Conservation (phyloP, 192 early-diverging fungal genomes). For the Coemansia javaensis region DNA sequence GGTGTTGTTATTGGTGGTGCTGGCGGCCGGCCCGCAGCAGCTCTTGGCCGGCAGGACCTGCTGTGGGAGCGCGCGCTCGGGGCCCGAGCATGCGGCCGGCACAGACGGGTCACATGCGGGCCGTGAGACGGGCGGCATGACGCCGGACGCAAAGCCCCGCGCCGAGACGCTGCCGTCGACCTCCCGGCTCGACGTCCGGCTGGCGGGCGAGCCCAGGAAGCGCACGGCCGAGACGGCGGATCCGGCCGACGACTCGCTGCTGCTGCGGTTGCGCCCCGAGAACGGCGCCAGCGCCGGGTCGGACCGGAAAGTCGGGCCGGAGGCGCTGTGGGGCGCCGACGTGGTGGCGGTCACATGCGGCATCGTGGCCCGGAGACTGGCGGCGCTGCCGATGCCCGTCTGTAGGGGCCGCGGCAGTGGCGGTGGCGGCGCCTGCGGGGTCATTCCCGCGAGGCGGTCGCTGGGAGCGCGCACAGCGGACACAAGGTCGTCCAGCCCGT, state of each 20-base stretch:
- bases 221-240: neutral
- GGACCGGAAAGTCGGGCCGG: neutral
- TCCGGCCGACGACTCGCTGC: neutral
- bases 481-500: neutral
- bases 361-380: neutral
- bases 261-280: constrained; percentile 4
- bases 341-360: constrained; percentile 9
- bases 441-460: too few species aligned
- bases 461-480: constrained; percentile 1
- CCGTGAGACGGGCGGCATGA: constrained; percentile 4
- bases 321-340: neutral
- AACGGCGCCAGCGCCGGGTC: neutral
- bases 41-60: constrained; percentile 14
- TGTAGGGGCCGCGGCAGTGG: too few species aligned
- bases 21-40: constrained; percentile 16
- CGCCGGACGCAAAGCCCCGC: constrained; percentile 5
- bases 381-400: too few species aligned
- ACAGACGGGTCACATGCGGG: neutral
- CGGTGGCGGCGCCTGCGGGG: too few species aligned
- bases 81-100: neutral
- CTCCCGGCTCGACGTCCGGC: too few species aligned
- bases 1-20: too few species aligned
- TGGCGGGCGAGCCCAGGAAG: neutral
- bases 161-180: constrained; percentile 1
- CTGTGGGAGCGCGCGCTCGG: constrained; percentile 8